Evolutionary conservation across 768 basidiomycete genomes (phyloP).

Genomic region (Russula brevipes): DNA sequence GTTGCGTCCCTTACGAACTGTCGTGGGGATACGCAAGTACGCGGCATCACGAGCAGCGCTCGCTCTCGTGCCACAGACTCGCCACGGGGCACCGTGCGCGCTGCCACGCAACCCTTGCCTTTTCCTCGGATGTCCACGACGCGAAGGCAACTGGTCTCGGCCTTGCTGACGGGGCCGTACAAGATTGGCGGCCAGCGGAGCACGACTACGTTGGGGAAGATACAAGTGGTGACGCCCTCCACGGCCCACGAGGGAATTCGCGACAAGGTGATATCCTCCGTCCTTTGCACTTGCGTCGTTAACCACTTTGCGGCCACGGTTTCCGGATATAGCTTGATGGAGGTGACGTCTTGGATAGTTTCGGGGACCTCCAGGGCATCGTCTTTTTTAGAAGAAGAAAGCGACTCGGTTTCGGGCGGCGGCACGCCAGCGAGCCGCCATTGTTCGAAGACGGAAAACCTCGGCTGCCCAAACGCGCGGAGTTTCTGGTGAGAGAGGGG

Average conservation of each 20-base stretch:
- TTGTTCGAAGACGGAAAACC: background rate
- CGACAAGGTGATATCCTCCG: background rate
- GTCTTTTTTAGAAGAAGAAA: background rate
- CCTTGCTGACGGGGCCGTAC: background rate
- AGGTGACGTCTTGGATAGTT: background rate
- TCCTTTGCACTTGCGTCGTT: background rate
- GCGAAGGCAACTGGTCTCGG: background rate
- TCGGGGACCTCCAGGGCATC: background rate
- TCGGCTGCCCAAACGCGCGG: background rate
- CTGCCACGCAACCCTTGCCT: slow-evolving; percentile 35
- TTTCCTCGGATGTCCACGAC: slow-evolving; percentile 12
- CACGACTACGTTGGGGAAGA: background rate
- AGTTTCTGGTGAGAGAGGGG: background rate
- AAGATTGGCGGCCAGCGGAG: background rate
- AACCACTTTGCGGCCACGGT: background rate
- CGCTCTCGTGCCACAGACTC: slow-evolving; percentile 37
- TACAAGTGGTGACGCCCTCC: slow-evolving; percentile 3
- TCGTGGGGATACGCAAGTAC: background rate
- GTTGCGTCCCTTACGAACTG: background rate
- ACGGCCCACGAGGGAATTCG: background rate
- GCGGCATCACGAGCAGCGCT: slow-evolving; percentile 32
- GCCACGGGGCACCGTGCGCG: slow-evolving; percentile 28
- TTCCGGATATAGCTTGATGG: background rate
- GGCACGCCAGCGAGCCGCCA: background rate
- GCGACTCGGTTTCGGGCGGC: background rate